Conservation (phyloP, 2,329 filamentous ascomycete genomes). For the Hypoxylon sp. region DNA sequence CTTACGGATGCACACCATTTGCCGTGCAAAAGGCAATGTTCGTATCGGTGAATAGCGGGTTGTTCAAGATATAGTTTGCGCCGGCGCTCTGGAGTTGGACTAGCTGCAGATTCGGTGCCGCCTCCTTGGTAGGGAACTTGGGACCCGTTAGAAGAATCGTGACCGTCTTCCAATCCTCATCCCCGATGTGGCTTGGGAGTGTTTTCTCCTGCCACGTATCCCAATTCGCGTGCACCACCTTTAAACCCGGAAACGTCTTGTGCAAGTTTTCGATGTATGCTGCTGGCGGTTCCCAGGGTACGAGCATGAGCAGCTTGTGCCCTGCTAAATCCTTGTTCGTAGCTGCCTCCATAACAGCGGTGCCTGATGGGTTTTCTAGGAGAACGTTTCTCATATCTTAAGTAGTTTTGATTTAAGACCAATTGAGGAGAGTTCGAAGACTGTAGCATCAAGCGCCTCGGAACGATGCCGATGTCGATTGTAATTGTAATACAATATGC, state of each 20-base stretch:
- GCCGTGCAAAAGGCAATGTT: constrained; percentile 67
- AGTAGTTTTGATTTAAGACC: not conserved
- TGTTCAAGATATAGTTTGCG: constrained; percentile 63
- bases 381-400: constrained; percentile 37
- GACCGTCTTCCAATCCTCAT: constrained; percentile 62
- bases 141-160: constrained; percentile 64
- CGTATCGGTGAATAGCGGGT: constrained; percentile 65
- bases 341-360: constrained; percentile 23
- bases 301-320: constrained; percentile 64
- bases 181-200: constrained; percentile 51
- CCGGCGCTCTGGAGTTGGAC: constrained; percentile 70
- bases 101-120: constrained; percentile 64
- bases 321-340: constrained; percentile 58
- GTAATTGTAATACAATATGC: constrained; percentile 6
- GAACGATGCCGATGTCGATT: constrained; percentile 17
- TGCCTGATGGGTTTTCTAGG: constrained; percentile 39
- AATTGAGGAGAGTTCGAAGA: constrained; percentile 3
- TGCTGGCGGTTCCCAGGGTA: constrained; percentile 53
- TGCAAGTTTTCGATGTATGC: constrained; percentile 57
- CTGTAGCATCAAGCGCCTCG: not conserved
- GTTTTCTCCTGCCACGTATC: constrained; percentile 47
- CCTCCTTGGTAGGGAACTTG: constrained; percentile 59
- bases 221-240: constrained; percentile 56
- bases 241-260: constrained; percentile 61
- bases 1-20: constrained; percentile 71